Base-by-base conservation (phyloP, 495 filamentous ascomycete species). In the Penicillium atrosanguineum region DNA sequence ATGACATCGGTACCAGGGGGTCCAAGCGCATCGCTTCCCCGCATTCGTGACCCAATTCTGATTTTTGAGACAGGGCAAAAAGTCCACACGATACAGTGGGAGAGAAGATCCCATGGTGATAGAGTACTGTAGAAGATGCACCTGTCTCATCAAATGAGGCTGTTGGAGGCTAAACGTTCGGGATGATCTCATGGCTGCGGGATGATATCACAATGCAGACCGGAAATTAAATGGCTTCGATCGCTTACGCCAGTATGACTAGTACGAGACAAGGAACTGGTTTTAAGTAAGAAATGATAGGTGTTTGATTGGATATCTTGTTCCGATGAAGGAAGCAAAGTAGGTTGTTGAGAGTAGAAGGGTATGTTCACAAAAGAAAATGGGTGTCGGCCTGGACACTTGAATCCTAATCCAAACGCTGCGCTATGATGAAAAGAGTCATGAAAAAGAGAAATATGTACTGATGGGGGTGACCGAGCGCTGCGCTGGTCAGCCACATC, bases 351-450 rank as follows among this genome's bases (percentile, higher is more conserved):
- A 45, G 26, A 16, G 48, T 39, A 23, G 29, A 44, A 40, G 50
- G 55, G 53, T 59, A 59, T 59, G 59, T 57, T 41, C 56, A 36
- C 50, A 47, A 55, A 44, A 43, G 56, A 44, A 54, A 50, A 53
- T 39, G 38, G 6, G 56, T 60, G 53, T 57, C 53, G 34, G 15
- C 38, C 51, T 19, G 39, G 61, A 59, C 64, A 64, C 61, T 37
- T 48, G 42, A 20, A 20, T 57, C 56, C 49, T 37, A 39, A 36
- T 54, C 48, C 54, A 68, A 68, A 66, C 65, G 63, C 65, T 60
- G 39, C 63, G 63, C 63, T 68, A 53, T 50, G 48, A 60, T 52
- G 46, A 45, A 47, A 39, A 25, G 52, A 42, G 46, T 50, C 44
- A 25, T 59, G 52, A 44, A 37, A 8, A 42, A 31, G 21, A 40